Evolutionary conservation across 2,329 filamentous ascomycete species (phyloP), one percentile per base, ranked within the genome.

Genomic region (Chrysosporium queenslandicum): DNA sequence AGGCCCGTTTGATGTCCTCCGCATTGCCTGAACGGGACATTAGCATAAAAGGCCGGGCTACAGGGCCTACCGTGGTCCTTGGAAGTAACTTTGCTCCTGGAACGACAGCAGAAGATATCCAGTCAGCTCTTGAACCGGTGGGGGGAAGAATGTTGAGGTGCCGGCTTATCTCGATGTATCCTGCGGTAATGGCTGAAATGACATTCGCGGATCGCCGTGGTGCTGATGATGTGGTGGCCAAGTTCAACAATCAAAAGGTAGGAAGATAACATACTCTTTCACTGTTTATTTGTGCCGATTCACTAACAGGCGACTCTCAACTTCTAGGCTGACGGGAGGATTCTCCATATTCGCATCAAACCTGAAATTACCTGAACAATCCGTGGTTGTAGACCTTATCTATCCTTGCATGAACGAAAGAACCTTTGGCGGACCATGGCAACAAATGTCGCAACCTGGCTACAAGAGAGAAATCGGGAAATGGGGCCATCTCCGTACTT

Each of bases 31-130:
- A 29, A 53, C 63, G 43, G 59, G 75, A 34, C 71, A 7, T 82
- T 55, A 77, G 67, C 61, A 82, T 83, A 54, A 74, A 74, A 61
- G 80, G 80, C 46, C 64, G 67, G 18, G 70, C 72, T 11, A 67
- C 68, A 9, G 77, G 76, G 1, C 78, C 78, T 2, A 80, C 75
- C 60, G 71, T 77, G 4, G 77, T 84, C 5, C 65, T 80, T 47
- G 81, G 78, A 5, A 75, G 74, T 62, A 83, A 83, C 65, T 83
- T 84, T 62, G 80, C 80, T 12, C 76, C 77, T n/a, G 81, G 80
- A 14, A 84, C 81, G 0, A 82, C 80, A 2, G 80, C 79, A 14
- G 78, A 77, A 23, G 81, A 84, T 58, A 83, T 84, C 42, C 77
- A 82, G 61, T 75, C 78, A 39, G 79, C 81, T 27, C 71, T 83